Percentiles rank a stretch among this genome's conserved stretches.
Conservation (phyloP, 2,329 filamentous ascomycete species). For the Alternaria sp. region DNA sequence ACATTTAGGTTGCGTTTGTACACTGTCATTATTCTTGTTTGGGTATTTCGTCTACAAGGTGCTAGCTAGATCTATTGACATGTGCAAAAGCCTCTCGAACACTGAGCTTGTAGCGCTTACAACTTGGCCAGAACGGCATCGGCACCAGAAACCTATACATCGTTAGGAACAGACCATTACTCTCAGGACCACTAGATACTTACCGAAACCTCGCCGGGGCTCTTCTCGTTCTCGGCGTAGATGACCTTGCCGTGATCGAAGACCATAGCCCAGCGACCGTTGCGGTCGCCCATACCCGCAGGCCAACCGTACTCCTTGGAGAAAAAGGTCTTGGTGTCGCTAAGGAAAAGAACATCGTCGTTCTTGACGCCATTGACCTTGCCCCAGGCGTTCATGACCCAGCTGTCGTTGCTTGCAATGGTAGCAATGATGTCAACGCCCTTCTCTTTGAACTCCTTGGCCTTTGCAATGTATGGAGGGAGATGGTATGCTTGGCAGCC, state of each 20-base stretch:
- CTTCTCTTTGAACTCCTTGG: constrained; percentile 76
- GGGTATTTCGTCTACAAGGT: neutral
- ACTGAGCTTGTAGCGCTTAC: constrained; percentile 30
- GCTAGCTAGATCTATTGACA: neutral
- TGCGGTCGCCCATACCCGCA: constrained; percentile 72
- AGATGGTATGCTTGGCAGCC: constrained; percentile 85
- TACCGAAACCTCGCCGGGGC: constrained; percentile 59
- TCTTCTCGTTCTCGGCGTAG: constrained; percentile 79
- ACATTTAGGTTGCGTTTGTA: constrained; percentile 1
- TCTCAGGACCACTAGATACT: constrained; percentile 2
- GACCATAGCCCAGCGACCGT: constrained; percentile 80
- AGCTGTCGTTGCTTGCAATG: constrained; percentile 85
- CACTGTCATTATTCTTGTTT: constrained; percentile 5
- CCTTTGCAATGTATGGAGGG: constrained; percentile 80
- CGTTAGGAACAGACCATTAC: constrained; percentile 15
- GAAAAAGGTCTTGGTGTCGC: constrained; percentile 77
- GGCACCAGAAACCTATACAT: constrained; percentile 58
- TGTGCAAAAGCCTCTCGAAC: neutral
- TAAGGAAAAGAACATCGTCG: constrained; percentile 80
- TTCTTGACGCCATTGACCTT: constrained; percentile 84
- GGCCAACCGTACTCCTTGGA: constrained; percentile 81
- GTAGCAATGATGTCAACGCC: constrained; percentile 84
- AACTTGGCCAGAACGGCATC: constrained; percentile 60
- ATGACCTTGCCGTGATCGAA: constrained; percentile 80
- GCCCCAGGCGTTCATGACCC: constrained; percentile 88